Percentiles rank a stretch among this genome's conserved stretches.
Evolutionary conservation across 345 rosid species (phyloP).

Genomic region (rapeseed (Brassica napus)): Da-Ae NC_063451.1:1828501-1829000

Average conservation of each 20-base stretch:
- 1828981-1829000: constrained; percentile 35
- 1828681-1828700: too few relatives aligned
- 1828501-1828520: too few relatives aligned
- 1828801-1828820: not conserved
- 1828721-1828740: not conserved
- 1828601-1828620: too few relatives aligned
- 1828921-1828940: constrained; percentile 20
- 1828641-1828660: too few relatives aligned
- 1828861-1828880: constrained; percentile 7
- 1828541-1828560: too few relatives aligned
- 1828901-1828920: constrained; percentile 9
- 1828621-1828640: too few relatives aligned
- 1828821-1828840: not conserved
- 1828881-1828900: not conserved
- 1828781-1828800: not conserved
- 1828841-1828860: constrained; percentile 13
- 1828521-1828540: too few relatives aligned
- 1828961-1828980: not conserved
- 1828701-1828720: not conserved
- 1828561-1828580: too few relatives aligned
- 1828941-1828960: constrained; percentile 38
- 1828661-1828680: too few relatives aligned
- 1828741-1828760: not conserved
- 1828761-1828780: constrained; percentile 12
- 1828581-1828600: too few relatives aligned